Conservation (phyloP, 768 basidiomycete species). For the Phlebiopsis gigantea region DNA sequence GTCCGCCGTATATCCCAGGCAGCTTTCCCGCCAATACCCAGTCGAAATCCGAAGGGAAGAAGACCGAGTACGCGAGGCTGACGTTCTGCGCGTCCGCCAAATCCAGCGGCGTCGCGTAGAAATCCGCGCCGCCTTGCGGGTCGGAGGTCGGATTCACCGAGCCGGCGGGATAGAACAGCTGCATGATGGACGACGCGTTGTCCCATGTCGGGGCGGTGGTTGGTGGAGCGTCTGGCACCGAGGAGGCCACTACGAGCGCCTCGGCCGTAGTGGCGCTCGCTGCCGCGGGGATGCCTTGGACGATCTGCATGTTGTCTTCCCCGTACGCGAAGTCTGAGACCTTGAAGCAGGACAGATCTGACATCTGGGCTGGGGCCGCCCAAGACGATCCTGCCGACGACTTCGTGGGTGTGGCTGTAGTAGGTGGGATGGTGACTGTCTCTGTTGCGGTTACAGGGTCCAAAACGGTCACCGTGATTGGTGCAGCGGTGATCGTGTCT, state of each 20-base stretch:
- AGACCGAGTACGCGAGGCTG: constrained; percentile 65
- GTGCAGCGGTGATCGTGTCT: constrained; percentile 12
- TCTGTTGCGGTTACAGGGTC: constrained; percentile 16
- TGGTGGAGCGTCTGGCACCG: constrained; percentile 12
- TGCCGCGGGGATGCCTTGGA: constrained; percentile 39
- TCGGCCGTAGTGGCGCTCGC: constrained; percentile 24
- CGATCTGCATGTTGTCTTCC: constrained; percentile 48
- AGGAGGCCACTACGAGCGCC: constrained; percentile 11
- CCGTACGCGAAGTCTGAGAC: constrained; percentile 52
- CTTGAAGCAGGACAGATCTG: constrained; percentile 56
- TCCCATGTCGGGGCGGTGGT: constrained; percentile 20
- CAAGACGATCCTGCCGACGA: constrained; percentile 30
- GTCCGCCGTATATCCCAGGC: constrained; percentile 75
- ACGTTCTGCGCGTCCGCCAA: constrained; percentile 46
- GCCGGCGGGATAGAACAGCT: constrained; percentile 60
- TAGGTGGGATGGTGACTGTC: constrained; percentile 15
- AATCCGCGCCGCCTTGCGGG: constrained; percentile 70
- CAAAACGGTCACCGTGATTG: constrained; percentile 19
- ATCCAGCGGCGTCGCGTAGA: constrained; percentile 48
- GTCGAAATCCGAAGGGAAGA: constrained; percentile 68
- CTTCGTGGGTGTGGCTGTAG: constrained; percentile 7
- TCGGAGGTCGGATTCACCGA: constrained; percentile 63
- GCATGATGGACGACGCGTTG: constrained; percentile 41
- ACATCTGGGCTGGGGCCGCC: constrained; percentile 47
- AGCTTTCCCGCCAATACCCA: constrained; percentile 84